Conservation (phyloP, 202 grass and related monocot genomes). For the Hordeum pubiflorum region DNA sequence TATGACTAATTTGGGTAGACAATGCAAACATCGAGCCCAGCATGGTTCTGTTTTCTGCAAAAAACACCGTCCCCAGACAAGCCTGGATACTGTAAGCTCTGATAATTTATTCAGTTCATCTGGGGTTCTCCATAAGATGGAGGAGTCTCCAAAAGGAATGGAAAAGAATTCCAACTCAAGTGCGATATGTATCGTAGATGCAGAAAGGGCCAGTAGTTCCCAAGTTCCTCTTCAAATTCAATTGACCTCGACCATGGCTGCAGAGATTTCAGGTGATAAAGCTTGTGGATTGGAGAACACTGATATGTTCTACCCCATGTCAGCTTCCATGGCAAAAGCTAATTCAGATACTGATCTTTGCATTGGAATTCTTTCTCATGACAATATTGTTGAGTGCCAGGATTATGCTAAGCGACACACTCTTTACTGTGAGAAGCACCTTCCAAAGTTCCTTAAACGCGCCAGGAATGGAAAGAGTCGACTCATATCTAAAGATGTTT, state of each 20-base stretch:
- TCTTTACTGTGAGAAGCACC: constrained; percentile 89
- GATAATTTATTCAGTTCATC: constrained; percentile 37
- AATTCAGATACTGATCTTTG: constrained; percentile 41
- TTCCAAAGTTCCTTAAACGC: constrained; percentile 95
- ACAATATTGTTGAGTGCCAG: constrained; percentile 55
- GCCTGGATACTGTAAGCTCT: constrained; percentile 35
- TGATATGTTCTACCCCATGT: constrained; percentile 32
- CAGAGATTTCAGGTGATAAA: constrained; percentile 48
- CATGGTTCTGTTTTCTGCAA: constrained; percentile 85
- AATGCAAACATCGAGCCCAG: constrained; percentile 94
- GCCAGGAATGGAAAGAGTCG: constrained; percentile 92
- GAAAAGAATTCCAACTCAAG: constrained; percentile 35
- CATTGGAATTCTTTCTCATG: constrained; percentile 47
- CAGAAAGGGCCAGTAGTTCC: constrained; percentile 19
- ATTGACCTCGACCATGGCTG: constrained; percentile 13
- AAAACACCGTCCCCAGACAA: constrained; percentile 66
- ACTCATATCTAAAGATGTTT: constrained; percentile 93
- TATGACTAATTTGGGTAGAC: constrained; percentile 79
- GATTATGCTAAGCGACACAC: constrained; percentile 78
- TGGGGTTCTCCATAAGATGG: constrained; percentile 26
- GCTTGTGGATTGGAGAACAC: constrained; percentile 34
- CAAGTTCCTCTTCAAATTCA: constrained; percentile 35
- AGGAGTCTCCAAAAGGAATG: constrained; percentile 23
- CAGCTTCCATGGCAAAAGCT: constrained; percentile 35
- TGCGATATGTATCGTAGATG: constrained; percentile 8